Conservation (phyloP, 2,329 filamentous ascomycete genomes). For the Didymella segeticola region DNA sequence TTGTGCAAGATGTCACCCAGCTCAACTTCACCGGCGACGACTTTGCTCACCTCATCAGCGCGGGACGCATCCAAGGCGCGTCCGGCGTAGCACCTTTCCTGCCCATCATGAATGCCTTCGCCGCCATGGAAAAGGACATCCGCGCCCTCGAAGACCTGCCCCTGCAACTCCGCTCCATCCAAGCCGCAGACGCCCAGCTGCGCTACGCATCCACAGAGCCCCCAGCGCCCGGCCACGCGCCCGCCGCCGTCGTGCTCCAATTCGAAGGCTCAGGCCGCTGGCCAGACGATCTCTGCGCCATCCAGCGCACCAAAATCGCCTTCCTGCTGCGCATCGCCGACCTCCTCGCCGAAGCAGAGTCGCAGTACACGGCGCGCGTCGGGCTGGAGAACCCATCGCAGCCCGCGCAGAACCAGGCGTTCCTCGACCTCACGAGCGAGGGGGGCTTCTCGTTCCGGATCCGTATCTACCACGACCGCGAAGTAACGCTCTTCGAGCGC, state of each 20-base stretch:
- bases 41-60: slow-evolving; percentile 55
- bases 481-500: slow-evolving; percentile 80
- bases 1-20: slow-evolving; percentile 60
- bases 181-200: slow-evolving; percentile 73
- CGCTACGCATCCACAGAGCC: slow-evolving; percentile 72
- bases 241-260: slow-evolving; percentile 82
- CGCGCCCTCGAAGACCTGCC: slow-evolving; percentile 82
- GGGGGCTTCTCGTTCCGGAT: slow-evolving; percentile 79
- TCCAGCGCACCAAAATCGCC: slow-evolving; percentile 92
- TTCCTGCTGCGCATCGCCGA: slow-evolving; percentile 78
- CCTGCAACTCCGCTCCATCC: slow-evolving; percentile 82
- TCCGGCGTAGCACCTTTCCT: slow-evolving; percentile 67
- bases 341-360: slow-evolving; percentile 69
- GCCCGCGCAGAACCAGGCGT: slow-evolving; percentile 77
- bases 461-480: slow-evolving; percentile 87
- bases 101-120: slow-evolving; percentile 72
- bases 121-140: slow-evolving; percentile 76
- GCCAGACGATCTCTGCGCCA: slow-evolving; percentile 89
- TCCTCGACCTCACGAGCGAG: slow-evolving; percentile 80
- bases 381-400: slow-evolving; percentile 79
- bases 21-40: slow-evolving; percentile 55
- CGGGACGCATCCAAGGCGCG: slow-evolving; percentile 41
- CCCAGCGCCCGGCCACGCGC: slow-evolving; percentile 58
- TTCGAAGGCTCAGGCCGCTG: slow-evolving; percentile 94
- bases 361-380: slow-evolving; percentile 69